Evolutionary conservation across 2,329 filamentous ascomycete genomes (phyloP), one percentile per base, ranked within the genome.

Genomic region (Calonectria pseudoturangicola): DNA sequence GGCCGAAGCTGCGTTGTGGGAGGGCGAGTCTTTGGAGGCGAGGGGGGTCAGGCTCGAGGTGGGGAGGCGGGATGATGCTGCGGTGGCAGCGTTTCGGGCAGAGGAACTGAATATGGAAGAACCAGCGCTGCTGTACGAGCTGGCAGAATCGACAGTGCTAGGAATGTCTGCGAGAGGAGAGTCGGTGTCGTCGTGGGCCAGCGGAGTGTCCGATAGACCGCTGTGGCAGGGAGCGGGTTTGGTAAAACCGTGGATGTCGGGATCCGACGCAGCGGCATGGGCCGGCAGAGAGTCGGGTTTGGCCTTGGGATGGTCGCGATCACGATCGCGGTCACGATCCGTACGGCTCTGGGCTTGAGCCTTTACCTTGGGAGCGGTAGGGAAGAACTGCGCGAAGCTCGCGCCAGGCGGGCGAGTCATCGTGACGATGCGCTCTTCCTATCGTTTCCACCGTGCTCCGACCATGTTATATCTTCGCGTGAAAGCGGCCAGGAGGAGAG

Each of bases 301-400:
- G 67, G 41, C 77, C 66, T 78, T 81, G 69, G 77, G 74, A 58
- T 76, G 80, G 54, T 84, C 82, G 73, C 80, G 79, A 68, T 83
- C 83, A 73, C 77, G 78, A 39, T 83, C 81, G 71, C 80, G 80
- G 68, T 83, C 83, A 74, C 80, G 80, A 66, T 83, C 83, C 74
- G 77, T 77, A 50, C 78, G 79, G 74, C 70, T 76, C 76, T 83
- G 84, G 75, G 81, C 80, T 80, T 85, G 84, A 66, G 84, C 85
- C 83, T 86, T 91, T 87, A 89, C 87, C 83, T 89, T 92, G 79
- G 94, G 93, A 82, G 93, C 94, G 83, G 93, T 92, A 79, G 93
- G 94, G 85, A 95, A 96, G 89, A 95, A 97, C 87, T 95, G 92
- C 86, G 93, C 94, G 89, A 95, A 96, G 87, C 93, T 92, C 88